phyloP scores from a whole-genome alignment of 441 rosid genomes.

The Manihot esculenta region DNA sequence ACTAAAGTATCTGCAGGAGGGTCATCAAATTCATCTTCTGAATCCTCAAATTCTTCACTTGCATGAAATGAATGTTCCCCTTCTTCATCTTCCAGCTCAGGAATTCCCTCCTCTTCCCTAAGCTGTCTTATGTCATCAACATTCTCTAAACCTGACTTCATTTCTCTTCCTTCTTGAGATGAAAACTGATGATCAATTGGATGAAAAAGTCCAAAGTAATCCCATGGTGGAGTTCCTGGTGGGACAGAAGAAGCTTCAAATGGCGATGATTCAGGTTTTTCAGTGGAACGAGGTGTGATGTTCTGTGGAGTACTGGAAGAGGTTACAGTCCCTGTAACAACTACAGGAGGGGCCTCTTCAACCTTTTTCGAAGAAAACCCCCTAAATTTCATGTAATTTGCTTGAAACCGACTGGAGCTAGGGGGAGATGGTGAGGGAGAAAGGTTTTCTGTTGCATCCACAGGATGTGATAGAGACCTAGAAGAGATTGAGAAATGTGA shows the following conservation, averaged over 20 bases:
- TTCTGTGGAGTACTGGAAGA: slow-evolving; percentile 54
- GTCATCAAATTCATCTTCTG: slow-evolving; percentile 82
- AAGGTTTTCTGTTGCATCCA: slow-evolving; percentile 30
- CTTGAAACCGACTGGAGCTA: slow-evolving; percentile 51
- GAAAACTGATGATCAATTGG: slow-evolving; percentile 65
- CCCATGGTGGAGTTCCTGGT: slow-evolving; percentile 78
- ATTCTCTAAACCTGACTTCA: slow-evolving; percentile 39
- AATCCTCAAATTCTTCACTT: slow-evolving; percentile 56
- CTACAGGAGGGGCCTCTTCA: slow-evolving; percentile 66
- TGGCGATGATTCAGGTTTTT: slow-evolving; percentile 45
- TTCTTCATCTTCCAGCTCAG: slow-evolving; percentile 69
- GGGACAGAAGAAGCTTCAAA: slow-evolving; percentile 52
- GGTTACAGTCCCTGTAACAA: slow-evolving; percentile 46
- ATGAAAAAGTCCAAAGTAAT: slow-evolving; percentile 73
- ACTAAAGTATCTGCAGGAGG: slow-evolving; percentile 70
- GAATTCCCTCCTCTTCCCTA: slow-evolving; percentile 62
- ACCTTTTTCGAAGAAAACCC: slow-evolving; percentile 58
- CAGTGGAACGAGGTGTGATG: slow-evolving; percentile 39
- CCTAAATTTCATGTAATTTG: slow-evolving; percentile 67
- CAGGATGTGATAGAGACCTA: slow-evolving; percentile 57
- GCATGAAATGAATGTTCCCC: slow-evolving; percentile 54
- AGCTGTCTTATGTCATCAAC: slow-evolving; percentile 47
- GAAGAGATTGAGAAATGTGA: slow-evolving; percentile 70
- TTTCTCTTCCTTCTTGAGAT: slow-evolving; percentile 49
- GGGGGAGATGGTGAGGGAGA: slow-evolving; percentile 72